A percentile compares a stretch with the other conserved stretches of the same genome.
Conservation (phyloP, 768 basidiomycete genomes). For the Fistulinella prunicolor region DNA sequence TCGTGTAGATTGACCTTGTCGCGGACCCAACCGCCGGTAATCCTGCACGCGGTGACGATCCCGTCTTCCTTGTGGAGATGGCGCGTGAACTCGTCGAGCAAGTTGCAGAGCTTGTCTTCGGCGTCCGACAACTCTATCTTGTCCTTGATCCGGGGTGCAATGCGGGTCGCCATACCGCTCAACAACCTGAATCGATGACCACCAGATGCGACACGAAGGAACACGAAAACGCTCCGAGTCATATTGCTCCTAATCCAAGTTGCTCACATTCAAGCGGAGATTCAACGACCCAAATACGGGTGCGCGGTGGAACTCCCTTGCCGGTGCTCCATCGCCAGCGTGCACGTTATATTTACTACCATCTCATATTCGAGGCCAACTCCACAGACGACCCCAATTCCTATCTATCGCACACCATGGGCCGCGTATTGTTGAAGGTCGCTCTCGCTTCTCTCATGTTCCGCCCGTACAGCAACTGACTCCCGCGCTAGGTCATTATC, state of each 20-base stretch:
- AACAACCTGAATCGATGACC: neutral
- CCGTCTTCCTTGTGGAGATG: conserved; percentile 51
- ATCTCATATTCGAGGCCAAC: too few relatives aligned
- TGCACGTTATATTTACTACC: too few relatives aligned
- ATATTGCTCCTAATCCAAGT: neutral
- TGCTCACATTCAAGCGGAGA: conserved; percentile 24
- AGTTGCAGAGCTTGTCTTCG: conserved; percentile 66
- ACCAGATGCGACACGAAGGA: conserved; percentile 1
- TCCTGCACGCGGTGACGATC: conserved; percentile 68
- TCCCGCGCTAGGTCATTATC: conserved; percentile 80
- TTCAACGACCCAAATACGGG: conserved; percentile 18
- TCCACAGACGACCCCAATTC: conserved; percentile 1
- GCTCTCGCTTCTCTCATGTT: conserved; percentile 5
- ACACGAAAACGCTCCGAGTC: too few relatives aligned
- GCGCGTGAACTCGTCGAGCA: conserved; percentile 77
- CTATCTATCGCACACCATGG: conserved; percentile 45
- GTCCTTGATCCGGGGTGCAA: conserved; percentile 30
- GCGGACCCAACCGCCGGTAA: conserved; percentile 98
- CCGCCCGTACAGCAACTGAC: conserved; percentile 9
- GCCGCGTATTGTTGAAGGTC: conserved; percentile 86
- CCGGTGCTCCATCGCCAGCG: conserved; percentile 20
- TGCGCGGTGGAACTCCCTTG: conserved; percentile 3
- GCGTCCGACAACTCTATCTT: conserved; percentile 58
- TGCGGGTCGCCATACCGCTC: conserved; percentile 32
- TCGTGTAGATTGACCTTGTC: conserved; percentile 71